phyloP scores from a whole-genome alignment of 352 stramenopile genomes.

The Pseudoperonospora humuli region DNA sequence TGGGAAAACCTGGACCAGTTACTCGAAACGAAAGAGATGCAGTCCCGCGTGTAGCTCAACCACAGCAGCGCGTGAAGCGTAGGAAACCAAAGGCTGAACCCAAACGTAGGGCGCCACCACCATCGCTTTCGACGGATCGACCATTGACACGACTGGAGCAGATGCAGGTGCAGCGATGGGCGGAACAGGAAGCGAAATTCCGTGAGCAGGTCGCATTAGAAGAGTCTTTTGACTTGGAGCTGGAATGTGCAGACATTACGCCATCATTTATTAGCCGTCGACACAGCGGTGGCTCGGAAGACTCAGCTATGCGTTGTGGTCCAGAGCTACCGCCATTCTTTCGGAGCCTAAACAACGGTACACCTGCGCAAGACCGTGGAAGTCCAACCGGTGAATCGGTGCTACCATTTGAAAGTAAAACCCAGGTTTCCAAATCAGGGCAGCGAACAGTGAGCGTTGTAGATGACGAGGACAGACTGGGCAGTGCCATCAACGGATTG shows the following conservation, averaged over 20 bases:
- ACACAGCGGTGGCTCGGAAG: conserved; percentile 12
- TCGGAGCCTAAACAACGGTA: conserved; percentile 12
- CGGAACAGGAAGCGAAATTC: conserved; percentile 22
- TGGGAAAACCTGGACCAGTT: conserved; percentile 34
- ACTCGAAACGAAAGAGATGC: conserved; percentile 16
- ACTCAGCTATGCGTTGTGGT: conserved; percentile 2
- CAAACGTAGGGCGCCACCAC: neutral
- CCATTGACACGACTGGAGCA: conserved; percentile 23
- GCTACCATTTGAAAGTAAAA: conserved; percentile 11
- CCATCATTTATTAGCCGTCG: conserved; percentile 5
- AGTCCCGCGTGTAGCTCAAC: conserved; percentile 7
- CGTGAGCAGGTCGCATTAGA: conserved; percentile 1
- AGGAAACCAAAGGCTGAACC: conserved; percentile 4
- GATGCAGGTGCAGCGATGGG: conserved; percentile 22
- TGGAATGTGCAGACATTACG: conserved; percentile 10
- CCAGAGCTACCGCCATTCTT: conserved; percentile 19
- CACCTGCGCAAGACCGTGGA: conserved; percentile 6
- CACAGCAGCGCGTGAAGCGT: conserved; percentile 5
- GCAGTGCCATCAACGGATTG: conserved; percentile 27
- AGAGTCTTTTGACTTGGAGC: conserved; percentile 2
- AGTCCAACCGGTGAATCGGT: conserved; percentile 4
- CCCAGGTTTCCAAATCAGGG: conserved; percentile 17
- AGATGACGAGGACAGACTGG: conserved; percentile 33
- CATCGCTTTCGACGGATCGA: conserved; percentile 10
- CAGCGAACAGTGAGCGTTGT: conserved; percentile 24